Percentiles rank a stretch among this genome's conserved stretches.
Evolutionary conservation across 768 basidiomycete species (phyloP).

Genomic region (Leccinum variicolor): DNA sequence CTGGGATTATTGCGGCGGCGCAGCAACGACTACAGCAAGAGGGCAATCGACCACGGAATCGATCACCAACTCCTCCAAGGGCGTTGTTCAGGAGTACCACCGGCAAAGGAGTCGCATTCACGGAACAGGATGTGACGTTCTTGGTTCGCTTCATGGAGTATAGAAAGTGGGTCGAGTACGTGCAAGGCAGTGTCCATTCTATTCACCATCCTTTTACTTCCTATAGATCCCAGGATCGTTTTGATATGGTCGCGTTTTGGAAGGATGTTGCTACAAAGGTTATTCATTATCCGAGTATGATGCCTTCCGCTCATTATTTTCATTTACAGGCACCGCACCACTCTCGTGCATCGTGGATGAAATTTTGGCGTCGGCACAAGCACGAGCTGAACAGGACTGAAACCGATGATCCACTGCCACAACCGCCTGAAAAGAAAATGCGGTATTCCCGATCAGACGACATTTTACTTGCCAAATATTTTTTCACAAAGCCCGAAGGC

Average conservation of each 20-base stretch:
- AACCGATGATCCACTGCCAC: slow-evolving; percentile 67
- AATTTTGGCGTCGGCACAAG: slow-evolving; percentile 85
- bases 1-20: slow-evolving; percentile 45
- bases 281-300: slow-evolving; percentile 10
- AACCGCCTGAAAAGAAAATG: slow-evolving; percentile 84
- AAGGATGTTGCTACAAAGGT: slow-evolving; percentile 73
- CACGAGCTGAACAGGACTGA: slow-evolving; percentile 71
- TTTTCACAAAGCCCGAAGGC: slow-evolving; percentile 69
- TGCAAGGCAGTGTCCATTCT: not conserved
- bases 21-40: slow-evolving; percentile 40
- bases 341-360: slow-evolving; percentile 92
- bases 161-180: slow-evolving; percentile 51
- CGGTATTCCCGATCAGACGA: slow-evolving; percentile 81
- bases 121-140: slow-evolving; percentile 77
- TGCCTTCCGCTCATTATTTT: not conserved
- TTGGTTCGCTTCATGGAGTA: slow-evolving; percentile 75
- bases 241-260: slow-evolving; percentile 78
- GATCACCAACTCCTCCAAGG: slow-evolving; percentile 79
- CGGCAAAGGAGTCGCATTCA: slow-evolving; percentile 88
- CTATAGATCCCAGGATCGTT: slow-evolving; percentile 51
- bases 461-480: slow-evolving; percentile 72
- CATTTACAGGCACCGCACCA: slow-evolving; percentile 76
- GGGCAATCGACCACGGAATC: slow-evolving; percentile 41
- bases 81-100: slow-evolving; percentile 82
- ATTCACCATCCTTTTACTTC: slow-evolving; percentile 3